phyloP scores from a whole-genome alignment of 306 rosid genomes.

The Corylus heterophylla region DNA sequence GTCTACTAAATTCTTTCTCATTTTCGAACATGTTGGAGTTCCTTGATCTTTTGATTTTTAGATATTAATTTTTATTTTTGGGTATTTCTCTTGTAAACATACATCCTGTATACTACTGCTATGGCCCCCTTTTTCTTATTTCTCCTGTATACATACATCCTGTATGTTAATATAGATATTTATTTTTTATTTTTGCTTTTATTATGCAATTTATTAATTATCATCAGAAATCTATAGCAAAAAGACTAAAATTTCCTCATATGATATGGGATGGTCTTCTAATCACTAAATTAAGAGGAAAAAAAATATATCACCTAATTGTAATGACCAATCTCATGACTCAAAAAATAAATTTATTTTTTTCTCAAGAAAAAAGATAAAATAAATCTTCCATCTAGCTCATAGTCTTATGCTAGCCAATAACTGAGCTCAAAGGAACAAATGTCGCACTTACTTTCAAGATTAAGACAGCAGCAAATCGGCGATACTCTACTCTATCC shows the following conservation, averaged over 20 bases:
- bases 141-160: no score
- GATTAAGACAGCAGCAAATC: slow-evolving; percentile 92
- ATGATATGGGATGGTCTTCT: neutral
- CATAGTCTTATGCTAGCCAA: neutral
- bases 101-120: neutral
- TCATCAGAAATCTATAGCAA: neutral
- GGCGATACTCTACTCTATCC: slow-evolving; percentile 85
- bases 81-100: no score
- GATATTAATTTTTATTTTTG: neutral
- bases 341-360: neutral
- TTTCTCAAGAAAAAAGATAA: neutral
- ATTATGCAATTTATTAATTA: neutral
- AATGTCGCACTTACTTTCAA: slow-evolving; percentile 68
- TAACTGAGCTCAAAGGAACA: neutral
- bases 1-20: neutral
- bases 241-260: neutral
- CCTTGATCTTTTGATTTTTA: neutral
- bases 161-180: no score
- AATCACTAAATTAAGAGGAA: neutral
- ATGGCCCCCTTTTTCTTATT: neutral
- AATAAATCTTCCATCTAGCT: neutral
- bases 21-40: neutral
- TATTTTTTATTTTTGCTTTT: neutral
- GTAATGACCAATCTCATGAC: neutral
- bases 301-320: neutral